A percentile compares a stretch with the other conserved stretches of the same genome.
Evolutionary conservation across 2,329 filamentous ascomycete genomes (phyloP).

Genomic region (Penicillium freii): DNA sequence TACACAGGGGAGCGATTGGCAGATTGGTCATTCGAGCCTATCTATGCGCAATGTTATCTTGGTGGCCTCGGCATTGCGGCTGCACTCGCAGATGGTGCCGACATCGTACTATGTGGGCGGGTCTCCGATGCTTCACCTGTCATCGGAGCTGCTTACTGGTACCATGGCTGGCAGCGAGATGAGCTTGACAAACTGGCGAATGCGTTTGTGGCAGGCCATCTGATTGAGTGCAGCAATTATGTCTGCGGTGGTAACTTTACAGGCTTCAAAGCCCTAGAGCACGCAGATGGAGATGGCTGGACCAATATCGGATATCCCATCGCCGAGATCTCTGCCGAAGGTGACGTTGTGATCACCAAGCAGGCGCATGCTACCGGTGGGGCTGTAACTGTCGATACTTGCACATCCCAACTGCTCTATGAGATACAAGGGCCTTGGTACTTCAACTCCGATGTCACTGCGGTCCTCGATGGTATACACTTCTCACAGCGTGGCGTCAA

Average conservation of each 20-base stretch:
- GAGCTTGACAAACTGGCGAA: constrained; percentile 42
- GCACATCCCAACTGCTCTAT: constrained; percentile 54
- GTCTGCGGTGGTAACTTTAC: constrained; percentile 47
- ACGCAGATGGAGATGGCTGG: constrained; percentile 36
- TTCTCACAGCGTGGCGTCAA: constrained; percentile 53
- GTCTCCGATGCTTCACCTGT: constrained; percentile 47
- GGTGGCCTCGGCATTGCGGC: constrained; percentile 43
- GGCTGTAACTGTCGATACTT: constrained; percentile 50
- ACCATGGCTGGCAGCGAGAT: constrained; percentile 43
- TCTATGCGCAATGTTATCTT: constrained; percentile 36
- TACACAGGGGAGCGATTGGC: constrained; percentile 36
- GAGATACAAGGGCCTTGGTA: constrained; percentile 58
- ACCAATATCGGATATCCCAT: constrained; percentile 49
- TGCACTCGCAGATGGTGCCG: constrained; percentile 42
- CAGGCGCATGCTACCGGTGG: constrained; percentile 40
- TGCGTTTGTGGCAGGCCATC: constrained; percentile 40
- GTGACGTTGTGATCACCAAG: constrained; percentile 46
- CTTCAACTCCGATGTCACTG: constrained; percentile 58
- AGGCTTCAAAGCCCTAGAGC: constrained; percentile 41
- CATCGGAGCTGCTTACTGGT: constrained; percentile 46
- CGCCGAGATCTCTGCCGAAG: constrained; percentile 44
- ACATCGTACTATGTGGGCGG: constrained; percentile 47
- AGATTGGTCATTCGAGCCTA: constrained; percentile 39
- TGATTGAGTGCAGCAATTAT: constrained; percentile 45
- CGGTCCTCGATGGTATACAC: constrained; percentile 50